Percentiles rank a stretch among this genome's conserved stretches.
Evolutionary conservation across 2,329 filamentous ascomycete species (phyloP).

Genomic region (Spiromastix sp.): DNA sequence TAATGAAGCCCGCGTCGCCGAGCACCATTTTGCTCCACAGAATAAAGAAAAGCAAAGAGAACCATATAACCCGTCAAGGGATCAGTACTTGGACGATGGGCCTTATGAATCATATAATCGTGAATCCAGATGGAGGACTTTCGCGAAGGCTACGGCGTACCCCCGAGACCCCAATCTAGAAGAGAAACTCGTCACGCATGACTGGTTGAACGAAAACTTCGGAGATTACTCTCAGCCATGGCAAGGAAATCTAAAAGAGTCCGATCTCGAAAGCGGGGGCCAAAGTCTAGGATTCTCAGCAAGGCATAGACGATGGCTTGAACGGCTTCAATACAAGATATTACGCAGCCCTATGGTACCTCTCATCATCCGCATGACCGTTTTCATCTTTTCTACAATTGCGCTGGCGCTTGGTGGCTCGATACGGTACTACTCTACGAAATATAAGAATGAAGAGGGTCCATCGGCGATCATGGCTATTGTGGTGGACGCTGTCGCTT

Average conservation of each 20-base stretch:
- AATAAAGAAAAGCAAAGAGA: conserved; percentile 3
- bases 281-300: conserved; percentile 41
- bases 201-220: conserved; percentile 36
- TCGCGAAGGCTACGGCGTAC: conserved; percentile 33
- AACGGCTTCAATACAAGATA: conserved; percentile 56
- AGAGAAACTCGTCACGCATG: conserved; percentile 32
- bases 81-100: neutral
- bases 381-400: conserved; percentile 71
- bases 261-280: conserved; percentile 41
- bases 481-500: conserved; percentile 74
- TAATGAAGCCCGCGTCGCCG: conserved; percentile 8
- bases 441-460: conserved; percentile 44
- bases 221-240: conserved; percentile 40
- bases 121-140: conserved; percentile 38
- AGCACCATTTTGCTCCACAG: conserved; percentile 11
- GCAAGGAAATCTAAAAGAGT: conserved; percentile 38
- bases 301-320: conserved; percentile 43
- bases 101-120: conserved; percentile 13
- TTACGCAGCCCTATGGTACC: conserved; percentile 79
- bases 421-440: conserved; percentile 55
- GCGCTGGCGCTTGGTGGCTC: conserved; percentile 69
- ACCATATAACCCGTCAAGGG: neutral
- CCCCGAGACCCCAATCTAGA: conserved; percentile 25
- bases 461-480: conserved; percentile 82
- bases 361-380: conserved; percentile 67